Base-by-base conservation (phyloP, 2,329 filamentous ascomycete genomes). In the Albifimbria verrucaria region DNA sequence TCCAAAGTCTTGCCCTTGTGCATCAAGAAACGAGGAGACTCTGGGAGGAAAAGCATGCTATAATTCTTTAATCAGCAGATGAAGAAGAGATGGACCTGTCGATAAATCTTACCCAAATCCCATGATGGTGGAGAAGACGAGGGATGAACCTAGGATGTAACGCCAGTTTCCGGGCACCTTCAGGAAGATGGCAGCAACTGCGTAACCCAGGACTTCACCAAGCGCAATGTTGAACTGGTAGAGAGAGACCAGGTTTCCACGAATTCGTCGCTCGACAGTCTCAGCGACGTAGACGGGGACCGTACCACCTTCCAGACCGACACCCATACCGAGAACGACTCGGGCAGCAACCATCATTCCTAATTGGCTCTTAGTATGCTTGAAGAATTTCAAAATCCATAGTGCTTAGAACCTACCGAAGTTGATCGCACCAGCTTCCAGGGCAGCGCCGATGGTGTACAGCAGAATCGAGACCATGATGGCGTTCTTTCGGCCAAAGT, bases 191-290 rank as follows among this genome's bases (percentile, higher is more conserved):
- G 87, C 87, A 0, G 84, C 87, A 1, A 90, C 80, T 5, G 84
- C 87, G 55, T 90, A 90, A 2, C 87, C 88, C 1, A 90, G 73
- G 2, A 90, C 87, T 60, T 90, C 87, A 24, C 87, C 87, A 0
- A 90, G 76, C 0, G 88, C 88, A 62, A 90, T 90, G 70, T 88
- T 89, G 69, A 90, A 82, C 64, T 90, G 88, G 66, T 90, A 90
- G 0, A 90, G 73, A 0, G 86, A 89, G 1, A 90, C 87, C 48
- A 90, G 70, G 66, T 90, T 90, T 59, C 87, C 87, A 61, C 87
- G 82, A 22, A 88, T 77, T 54, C 76, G 78, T 26, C 82, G 77
- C 60, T 87, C 85, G 43, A 89, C 87, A 0, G 83, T 86, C 68
- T 90, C 87, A 1, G 87, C 86, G 25, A 90, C 87, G 57, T 90